A percentile compares a stretch with the other conserved stretches of the same genome.
phyloP scores from a whole-genome alignment of 257 asterid genomes.

The Solanum chaucha region DNA sequence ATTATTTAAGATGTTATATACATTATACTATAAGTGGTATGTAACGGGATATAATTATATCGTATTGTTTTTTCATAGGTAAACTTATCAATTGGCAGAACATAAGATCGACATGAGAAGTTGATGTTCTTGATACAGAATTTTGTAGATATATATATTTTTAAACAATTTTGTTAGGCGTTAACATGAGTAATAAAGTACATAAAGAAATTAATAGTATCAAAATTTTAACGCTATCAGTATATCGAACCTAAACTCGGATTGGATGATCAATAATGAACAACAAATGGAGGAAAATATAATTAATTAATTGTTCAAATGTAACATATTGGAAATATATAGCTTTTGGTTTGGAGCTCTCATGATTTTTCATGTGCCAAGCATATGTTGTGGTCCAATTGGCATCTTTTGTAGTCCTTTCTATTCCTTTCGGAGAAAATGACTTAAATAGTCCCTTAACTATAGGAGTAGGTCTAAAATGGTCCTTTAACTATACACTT shows the following conservation, averaged over 20 bases:
- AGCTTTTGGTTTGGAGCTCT: slow-evolving; percentile 11
- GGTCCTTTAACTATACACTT: too few species aligned
- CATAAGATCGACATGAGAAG: neutral
- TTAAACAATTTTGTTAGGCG: neutral
- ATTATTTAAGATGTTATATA: neutral
- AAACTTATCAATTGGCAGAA: neutral
- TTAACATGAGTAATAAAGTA: neutral
- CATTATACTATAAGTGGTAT: neutral
- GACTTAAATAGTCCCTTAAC: too few species aligned
- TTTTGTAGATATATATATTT: neutral
- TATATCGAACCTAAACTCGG: neutral
- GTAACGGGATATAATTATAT: neutral
- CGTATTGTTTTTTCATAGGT: neutral
- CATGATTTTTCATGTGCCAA: slow-evolving; percentile 25
- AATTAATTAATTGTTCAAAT: neutral
- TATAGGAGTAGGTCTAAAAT: too few species aligned
- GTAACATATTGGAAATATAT: neutral
- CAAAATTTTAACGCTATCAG: neutral
- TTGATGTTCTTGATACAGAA: neutral
- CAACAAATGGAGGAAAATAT: neutral
- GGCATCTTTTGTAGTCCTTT: neutral
- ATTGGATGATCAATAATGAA: neutral
- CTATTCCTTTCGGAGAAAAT: neutral
- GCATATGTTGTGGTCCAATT: slow-evolving; percentile 22
- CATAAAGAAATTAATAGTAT: neutral